These are phyloP conservation scores for Entomortierella parvispora DNA, from an alignment of 192 early-diverging fungal genomes.

Conservation along the genomic window DNA sequence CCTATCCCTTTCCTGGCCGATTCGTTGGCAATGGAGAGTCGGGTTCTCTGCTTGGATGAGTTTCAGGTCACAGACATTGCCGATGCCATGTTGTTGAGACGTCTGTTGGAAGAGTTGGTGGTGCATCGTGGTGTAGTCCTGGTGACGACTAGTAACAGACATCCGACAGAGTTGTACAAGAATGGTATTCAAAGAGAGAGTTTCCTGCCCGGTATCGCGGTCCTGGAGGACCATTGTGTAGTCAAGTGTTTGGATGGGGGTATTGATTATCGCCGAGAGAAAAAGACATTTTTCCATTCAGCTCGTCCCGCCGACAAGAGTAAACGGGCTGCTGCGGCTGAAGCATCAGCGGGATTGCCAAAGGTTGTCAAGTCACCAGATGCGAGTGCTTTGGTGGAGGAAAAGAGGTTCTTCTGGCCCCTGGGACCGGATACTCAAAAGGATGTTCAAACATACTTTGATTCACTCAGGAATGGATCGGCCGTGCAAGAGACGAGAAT, in stretches of 20 bases:
- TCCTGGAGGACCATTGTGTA: slow-evolving; percentile 82
- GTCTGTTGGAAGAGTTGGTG: slow-evolving; percentile 85
- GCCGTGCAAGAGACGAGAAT: slow-evolving; percentile 59
- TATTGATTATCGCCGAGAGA: slow-evolving; percentile 85
- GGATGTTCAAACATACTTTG: slow-evolving; percentile 56
- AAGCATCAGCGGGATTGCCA: slow-evolving; percentile 34
- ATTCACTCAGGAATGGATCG: slow-evolving; percentile 21
- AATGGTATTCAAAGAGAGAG: slow-evolving; percentile 95
- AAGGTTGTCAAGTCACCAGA: slow-evolving; percentile 27
- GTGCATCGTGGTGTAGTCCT: slow-evolving; percentile 81
- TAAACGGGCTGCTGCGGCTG: slow-evolving; percentile 32
- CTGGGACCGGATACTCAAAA: slow-evolving; percentile 58
- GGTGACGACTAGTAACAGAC: slow-evolving; percentile 94
- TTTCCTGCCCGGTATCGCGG: slow-evolving; percentile 92
- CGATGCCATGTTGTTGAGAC: slow-evolving; percentile 94
- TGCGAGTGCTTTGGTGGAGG: slow-evolving; percentile 53
- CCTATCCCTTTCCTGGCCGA: slow-evolving; percentile 80
- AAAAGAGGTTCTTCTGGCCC: slow-evolving; percentile 78
- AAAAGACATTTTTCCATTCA: slow-evolving; percentile 46
- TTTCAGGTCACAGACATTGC: slow-evolving; percentile 98
- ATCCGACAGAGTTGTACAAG: slow-evolving; percentile 92
- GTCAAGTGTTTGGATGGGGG: slow-evolving; percentile 90
- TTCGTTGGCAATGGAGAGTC: slow-evolving; percentile 82
- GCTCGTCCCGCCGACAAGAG: slow-evolving; percentile 36
- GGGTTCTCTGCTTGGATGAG: slow-evolving; percentile 96